Evolutionary conservation across 148 eudicot species (phyloP).

Genomic region (Camellia granthamiana): DNA sequence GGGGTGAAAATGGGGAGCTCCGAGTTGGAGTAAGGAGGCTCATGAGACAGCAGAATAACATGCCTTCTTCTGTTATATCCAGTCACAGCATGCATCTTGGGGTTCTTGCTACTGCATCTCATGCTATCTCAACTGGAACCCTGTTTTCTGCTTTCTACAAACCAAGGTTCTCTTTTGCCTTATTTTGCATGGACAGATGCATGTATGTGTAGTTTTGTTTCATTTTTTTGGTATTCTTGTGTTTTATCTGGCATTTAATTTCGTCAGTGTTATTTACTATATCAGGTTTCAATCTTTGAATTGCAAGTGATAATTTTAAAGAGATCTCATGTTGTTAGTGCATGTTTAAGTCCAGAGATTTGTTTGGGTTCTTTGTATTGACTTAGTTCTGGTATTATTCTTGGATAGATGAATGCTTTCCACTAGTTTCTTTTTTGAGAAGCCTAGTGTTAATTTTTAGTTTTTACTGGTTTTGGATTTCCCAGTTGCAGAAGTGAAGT

Average conservation of each 20-base stretch:
- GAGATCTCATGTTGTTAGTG: not conserved
- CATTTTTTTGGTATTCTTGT: not conserved
- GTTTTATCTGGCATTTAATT: not conserved
- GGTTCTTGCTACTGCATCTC: slow-evolving; percentile 95
- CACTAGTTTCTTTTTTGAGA: too few species aligned
- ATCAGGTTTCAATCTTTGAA: not conserved
- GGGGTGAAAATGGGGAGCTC: slow-evolving; percentile 88
- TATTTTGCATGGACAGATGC: not conserved
- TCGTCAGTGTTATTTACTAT: too few species aligned
- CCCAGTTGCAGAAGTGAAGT: too few species aligned
- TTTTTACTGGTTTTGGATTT: too few species aligned
- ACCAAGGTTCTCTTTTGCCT: slow-evolving; percentile 61
- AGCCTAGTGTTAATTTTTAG: not conserved
- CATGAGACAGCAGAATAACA: slow-evolving; percentile 75
- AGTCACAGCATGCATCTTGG: slow-evolving; percentile 99
- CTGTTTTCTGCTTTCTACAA: slow-evolving; percentile 77
- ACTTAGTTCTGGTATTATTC: too few species aligned
- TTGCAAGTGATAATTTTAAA: not conserved
- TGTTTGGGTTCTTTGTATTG: not conserved
- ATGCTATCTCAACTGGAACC: slow-evolving; percentile 73
- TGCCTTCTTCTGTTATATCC: slow-evolving; percentile 97
- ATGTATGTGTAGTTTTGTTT: not conserved
- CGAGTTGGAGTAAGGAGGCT: slow-evolving; percentile 91
- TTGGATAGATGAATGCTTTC: not conserved
- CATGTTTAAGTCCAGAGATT: not conserved